These are phyloP conservation scores for Suillus tomentosus DNA, from an alignment of 768 basidiomycete genomes.

Conservation along the genomic window DNA sequence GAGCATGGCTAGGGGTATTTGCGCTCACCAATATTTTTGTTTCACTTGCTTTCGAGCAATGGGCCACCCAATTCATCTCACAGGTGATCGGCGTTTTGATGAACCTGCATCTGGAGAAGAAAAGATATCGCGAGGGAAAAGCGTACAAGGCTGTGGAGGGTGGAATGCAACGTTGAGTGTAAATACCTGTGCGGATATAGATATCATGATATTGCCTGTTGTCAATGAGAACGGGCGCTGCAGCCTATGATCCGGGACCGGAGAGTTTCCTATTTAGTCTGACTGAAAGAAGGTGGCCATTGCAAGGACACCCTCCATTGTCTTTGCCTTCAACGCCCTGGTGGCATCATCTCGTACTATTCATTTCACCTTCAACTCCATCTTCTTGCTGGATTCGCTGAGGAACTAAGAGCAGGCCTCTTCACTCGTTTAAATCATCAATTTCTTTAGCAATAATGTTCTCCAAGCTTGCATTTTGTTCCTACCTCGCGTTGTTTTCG, in stretches of 20 bases:
- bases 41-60: slow-evolving; percentile 78
- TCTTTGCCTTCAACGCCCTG: slow-evolving; percentile 29
- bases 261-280: slow-evolving; percentile 1
- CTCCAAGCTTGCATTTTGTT: slow-evolving; percentile 19
- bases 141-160: slow-evolving; percentile 86
- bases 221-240: slow-evolving; percentile 5
- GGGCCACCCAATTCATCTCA: slow-evolving; percentile 63
- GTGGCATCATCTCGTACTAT: slow-evolving; percentile 30
- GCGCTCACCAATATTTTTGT: slow-evolving; percentile 69
- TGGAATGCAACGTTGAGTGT: slow-evolving; percentile 47
- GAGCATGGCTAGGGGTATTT: slow-evolving; percentile 65
- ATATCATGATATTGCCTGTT: slow-evolving; percentile 1
- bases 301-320: background rate
- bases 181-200: slow-evolving; percentile 4
- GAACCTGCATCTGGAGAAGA: slow-evolving; percentile 42
- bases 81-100: slow-evolving; percentile 50
- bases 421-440: slow-evolving; percentile 27
- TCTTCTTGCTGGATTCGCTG: slow-evolving; percentile 24
- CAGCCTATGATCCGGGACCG: background rate
- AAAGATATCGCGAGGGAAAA: slow-evolving; percentile 64
- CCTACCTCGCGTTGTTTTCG: slow-evolving; percentile 29
- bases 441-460: slow-evolving; percentile 25
- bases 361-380: slow-evolving; percentile 17
- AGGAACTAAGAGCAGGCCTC: slow-evolving; percentile 40
- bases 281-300: background rate